phyloP scores from a whole-genome alignment of 768 basidiomycete species.

The Trametes coccinea region DNA sequence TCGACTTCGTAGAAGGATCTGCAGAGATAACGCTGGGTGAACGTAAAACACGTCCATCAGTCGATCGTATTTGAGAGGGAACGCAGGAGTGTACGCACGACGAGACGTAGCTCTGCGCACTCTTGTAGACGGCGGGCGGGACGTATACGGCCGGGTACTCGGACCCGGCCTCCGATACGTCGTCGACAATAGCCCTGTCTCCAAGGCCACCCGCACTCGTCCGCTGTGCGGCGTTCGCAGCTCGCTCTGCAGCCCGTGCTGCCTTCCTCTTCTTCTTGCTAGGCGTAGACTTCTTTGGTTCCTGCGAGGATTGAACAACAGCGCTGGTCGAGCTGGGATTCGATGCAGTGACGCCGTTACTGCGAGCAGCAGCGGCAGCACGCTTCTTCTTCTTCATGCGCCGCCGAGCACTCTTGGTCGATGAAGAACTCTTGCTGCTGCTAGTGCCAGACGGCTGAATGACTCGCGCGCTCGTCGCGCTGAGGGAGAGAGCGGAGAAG shows the following conservation, averaged over 20 bases:
- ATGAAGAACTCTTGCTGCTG: constrained; percentile 4
- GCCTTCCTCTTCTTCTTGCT: constrained; percentile 7
- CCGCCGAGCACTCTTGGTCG: constrained; percentile 1
- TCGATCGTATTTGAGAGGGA: not conserved
- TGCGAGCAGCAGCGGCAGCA: constrained; percentile 1
- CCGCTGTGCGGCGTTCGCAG: not conserved
- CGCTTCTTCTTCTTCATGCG: constrained; percentile 12
- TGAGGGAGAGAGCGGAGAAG: constrained; percentile 23
- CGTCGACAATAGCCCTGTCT: constrained; percentile 50
- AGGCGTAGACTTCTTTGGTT: constrained; percentile 6
- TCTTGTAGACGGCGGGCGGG: constrained; percentile 47
- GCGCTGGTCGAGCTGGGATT: constrained; percentile 2
- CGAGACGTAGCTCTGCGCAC: constrained; percentile 60
- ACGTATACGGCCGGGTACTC: constrained; percentile 28
- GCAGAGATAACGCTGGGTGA: constrained; percentile 15
- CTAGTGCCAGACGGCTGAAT: not conserved
- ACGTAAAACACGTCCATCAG: not conserved
- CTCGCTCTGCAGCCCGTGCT: constrained; percentile 12
- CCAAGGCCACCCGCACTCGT: constrained; percentile 31
- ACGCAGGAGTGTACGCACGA: constrained; percentile 44
- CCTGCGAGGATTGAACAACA: not conserved
- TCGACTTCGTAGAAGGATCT: constrained; percentile 49
- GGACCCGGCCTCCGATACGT: constrained; percentile 46
- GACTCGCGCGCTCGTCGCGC: constrained; percentile 1
- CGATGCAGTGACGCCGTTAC: constrained; percentile 5